These are phyloP conservation scores for Ilex asprella DNA, from an alignment of 257 asterid species.

Conservation along the genomic window DNA sequence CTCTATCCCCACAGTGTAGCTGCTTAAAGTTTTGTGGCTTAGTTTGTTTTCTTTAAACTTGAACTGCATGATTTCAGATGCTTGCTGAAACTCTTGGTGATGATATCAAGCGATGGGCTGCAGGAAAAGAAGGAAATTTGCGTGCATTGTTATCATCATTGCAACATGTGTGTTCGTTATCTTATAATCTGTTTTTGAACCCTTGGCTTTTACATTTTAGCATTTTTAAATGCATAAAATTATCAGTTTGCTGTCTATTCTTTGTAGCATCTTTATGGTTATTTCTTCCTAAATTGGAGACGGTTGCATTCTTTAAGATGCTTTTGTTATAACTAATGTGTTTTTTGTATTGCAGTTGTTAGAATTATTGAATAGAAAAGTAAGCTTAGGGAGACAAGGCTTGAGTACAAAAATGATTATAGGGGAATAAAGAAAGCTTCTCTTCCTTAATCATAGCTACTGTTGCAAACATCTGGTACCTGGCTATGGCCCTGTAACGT, in stretches of 20 bases:
- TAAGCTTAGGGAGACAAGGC: too few species aligned
- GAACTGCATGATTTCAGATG: constrained; percentile 46
- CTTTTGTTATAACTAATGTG: too few species aligned
- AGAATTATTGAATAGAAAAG: too few species aligned
- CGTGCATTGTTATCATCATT: constrained; percentile 86
- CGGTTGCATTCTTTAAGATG: too few species aligned
- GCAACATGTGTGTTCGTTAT: constrained; percentile 44
- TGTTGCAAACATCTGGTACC: too few species aligned
- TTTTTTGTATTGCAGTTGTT: too few species aligned
- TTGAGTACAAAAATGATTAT: too few species aligned
- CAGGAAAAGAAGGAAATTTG: constrained; percentile 89
- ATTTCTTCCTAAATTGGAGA: too few species aligned
- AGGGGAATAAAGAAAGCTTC: too few species aligned
- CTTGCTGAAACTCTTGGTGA: constrained; percentile 55
- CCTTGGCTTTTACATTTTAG: neutral
- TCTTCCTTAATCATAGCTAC: too few species aligned
- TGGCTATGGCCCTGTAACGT: too few species aligned
- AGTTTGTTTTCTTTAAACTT: constrained; percentile 5
- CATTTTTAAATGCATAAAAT: constrained; percentile 5
- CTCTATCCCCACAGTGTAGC: neutral
- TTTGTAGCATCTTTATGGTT: too few species aligned
- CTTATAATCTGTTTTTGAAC: neutral
- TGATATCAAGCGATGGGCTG: constrained; percentile 79
- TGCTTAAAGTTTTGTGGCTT: neutral
- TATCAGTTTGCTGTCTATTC: neutral